Evolutionary conservation across 805 yeast genomes (phyloP).

Genomic region (Candida verbasci): DNA sequence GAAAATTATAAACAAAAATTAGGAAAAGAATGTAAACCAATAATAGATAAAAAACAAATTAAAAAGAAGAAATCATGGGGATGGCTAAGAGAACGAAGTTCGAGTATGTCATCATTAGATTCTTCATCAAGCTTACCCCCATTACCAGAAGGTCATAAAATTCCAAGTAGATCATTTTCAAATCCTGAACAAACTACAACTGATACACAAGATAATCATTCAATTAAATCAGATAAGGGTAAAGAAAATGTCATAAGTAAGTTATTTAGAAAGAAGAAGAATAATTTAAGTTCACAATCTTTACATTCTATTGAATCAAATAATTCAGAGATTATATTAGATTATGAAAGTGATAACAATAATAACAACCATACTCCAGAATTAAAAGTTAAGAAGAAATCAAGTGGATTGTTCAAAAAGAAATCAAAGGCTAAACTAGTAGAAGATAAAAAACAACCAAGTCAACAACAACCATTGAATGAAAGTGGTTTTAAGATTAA

Average conservation of each 20-base stretch:
- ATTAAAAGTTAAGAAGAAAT: constrained; percentile 3
- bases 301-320: constrained; percentile 2
- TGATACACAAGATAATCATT: neutral
- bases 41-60: constrained; percentile 8
- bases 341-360: constrained; percentile 19
- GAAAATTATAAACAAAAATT: constrained; percentile 5
- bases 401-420: constrained; percentile 15
- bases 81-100: constrained; percentile 32
- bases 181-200: constrained; percentile 26
- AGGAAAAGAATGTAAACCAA: constrained; percentile 8
- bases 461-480: neutral
- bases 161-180: constrained; percentile 32
- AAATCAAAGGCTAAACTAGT: constrained; percentile 9
- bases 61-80: constrained; percentile 39
- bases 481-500: neutral
- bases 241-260: constrained; percentile 39
- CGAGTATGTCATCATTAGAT: constrained; percentile 28
- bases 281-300: constrained; percentile 2
- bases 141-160: constrained; percentile 11
- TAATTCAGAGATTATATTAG: constrained; percentile 18
- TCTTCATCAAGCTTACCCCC: constrained; percentile 15
- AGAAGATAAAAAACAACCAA: neutral
- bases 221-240: constrained; percentile 13
- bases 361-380: neutral
- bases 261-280: constrained; percentile 26